Evolutionary conservation across 805 yeast species (phyloP), one percentile per base, ranked within the genome.

Genomic region (Metschnikowia matae): DNA sequence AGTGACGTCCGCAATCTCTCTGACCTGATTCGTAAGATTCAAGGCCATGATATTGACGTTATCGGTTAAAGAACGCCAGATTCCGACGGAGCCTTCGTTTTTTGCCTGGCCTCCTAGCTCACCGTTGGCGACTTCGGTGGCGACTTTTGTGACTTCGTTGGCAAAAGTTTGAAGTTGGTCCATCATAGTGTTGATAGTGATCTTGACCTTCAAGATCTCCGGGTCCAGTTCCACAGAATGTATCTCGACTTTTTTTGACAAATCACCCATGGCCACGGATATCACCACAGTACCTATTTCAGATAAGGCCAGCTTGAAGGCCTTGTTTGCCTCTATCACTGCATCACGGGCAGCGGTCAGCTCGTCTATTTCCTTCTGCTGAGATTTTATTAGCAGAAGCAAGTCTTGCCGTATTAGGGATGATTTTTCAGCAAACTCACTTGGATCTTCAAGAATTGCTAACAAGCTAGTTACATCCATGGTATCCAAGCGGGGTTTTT

Each of bases 81-180:
- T 85, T 17, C 96, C 96, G 7, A 84, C 88, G 0, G 91, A 82
- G n/a, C 91, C 92, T 48, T 83, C 84, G 54, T 84, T 84, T 54
- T 84, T 86, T 38, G 92, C 95, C 63, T 87, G 94, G 36, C 96
- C 96, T 57, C 96, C 96, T 38, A 89, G 75, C 55, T 87, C 87
- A 58, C 96, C 96, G 60, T 87, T 87, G 31, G 96, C 92, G 18
- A 89, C 96, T 59, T 89, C 95, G 15, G 91, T 87, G 36, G 96
- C 94, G 23, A 89, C 87, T 52, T 88, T 82, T 35, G 90, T 85
- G 39, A 88, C 94, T 65, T 87, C 94, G 48, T 78, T 77, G 31
- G 94, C 89, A 66, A 87, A 87, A 11, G 87, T 80, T 64, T 85
- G 91, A 53, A 87, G 74, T 67, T 87, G 95, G 61, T 85, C 89